phyloP scores from a whole-genome alignment of 169 alveolate genomes.

The Plasmodium sp. region DNA sequence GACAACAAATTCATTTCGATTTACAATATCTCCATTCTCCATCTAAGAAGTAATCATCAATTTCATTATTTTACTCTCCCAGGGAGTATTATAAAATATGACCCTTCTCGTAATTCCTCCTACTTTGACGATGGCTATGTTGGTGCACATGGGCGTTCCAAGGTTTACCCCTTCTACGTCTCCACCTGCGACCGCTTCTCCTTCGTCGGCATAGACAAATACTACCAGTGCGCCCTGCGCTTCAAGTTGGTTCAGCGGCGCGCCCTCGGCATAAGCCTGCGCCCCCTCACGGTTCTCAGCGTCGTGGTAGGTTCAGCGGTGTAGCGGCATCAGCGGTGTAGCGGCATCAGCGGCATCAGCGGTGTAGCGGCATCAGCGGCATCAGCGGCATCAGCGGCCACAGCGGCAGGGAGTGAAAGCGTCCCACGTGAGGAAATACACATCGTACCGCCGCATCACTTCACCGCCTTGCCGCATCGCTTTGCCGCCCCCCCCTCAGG shows the following conservation, averaged over 20 bases:
- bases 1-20: slow-evolving; percentile 3
- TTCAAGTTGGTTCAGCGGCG: slow-evolving; percentile 7
- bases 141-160: not conserved
- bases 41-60: not conserved
- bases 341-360: no score
- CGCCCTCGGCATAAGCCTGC: slow-evolving; percentile 5
- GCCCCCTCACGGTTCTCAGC: slow-evolving; percentile 17
- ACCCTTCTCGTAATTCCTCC: not conserved
- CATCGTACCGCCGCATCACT: not conserved
- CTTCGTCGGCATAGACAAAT: slow-evolving; percentile 16
- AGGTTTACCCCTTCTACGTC: slow-evolving; percentile 11
- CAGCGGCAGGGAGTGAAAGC: not conserved
- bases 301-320: slow-evolving; percentile 1
- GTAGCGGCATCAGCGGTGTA: no score
- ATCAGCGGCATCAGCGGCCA: not conserved
- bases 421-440: not conserved
- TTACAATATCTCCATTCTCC: slow-evolving; percentile 14
- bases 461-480: not conserved
- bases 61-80: slow-evolving; percentile 34
- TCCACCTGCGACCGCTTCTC: slow-evolving; percentile 38
- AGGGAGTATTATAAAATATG: slow-evolving; percentile 4
- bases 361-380: no score
- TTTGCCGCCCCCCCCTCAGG: not conserved
- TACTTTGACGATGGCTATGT: slow-evolving; percentile 5
- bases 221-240: slow-evolving; percentile 5